Conservation (phyloP, 163 green algal species). For the Chlamydomonas reinhardtii region DNA sequence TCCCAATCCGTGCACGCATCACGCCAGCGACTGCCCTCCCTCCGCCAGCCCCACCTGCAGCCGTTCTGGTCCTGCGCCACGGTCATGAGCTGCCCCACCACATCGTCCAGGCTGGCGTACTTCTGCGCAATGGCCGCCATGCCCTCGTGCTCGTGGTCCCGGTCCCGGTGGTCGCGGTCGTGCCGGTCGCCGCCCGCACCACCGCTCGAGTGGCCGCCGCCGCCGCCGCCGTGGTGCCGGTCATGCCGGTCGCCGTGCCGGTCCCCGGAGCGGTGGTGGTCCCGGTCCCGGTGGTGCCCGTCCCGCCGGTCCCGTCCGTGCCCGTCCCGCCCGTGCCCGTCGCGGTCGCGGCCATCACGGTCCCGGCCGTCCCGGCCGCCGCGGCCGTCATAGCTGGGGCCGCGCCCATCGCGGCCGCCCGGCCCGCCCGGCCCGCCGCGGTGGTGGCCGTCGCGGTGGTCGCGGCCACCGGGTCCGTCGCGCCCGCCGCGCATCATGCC, state of each 20-base stretch:
- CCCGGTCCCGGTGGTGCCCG: conserved; percentile 40
- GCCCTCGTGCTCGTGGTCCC: conserved; percentile 43
- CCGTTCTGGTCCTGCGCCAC: conserved; percentile 97
- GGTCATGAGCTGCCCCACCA: conserved; percentile 88
- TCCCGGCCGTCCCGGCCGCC: conserved; percentile 20
- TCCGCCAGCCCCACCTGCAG: conserved; percentile 74
- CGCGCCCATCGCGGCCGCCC: conserved; percentile 8
- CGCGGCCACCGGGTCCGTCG: conserved; percentile 21
- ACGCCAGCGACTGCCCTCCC: background rate
- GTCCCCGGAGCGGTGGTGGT: conserved; percentile 53
- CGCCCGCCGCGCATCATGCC: conserved; percentile 29
- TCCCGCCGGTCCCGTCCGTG: conserved; percentile 36
- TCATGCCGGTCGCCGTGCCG: conserved; percentile 10
- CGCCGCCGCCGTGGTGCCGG: conserved; percentile 6
- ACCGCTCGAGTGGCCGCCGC: conserved; percentile 1
- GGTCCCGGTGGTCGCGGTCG: background rate
- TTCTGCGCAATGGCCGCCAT: conserved; percentile 42
- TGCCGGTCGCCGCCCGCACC: background rate
- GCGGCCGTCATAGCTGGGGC: conserved; percentile 15
- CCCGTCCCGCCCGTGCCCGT: conserved; percentile 21
- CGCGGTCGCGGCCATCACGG: conserved; percentile 18
- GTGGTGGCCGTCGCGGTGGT: background rate
- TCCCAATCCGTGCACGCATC: no score
- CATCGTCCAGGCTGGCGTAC: conserved; percentile 87
- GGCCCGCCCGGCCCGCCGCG: background rate